Evolutionary conservation across 495 filamentous ascomycete species (phyloP), one percentile per base, ranked within the genome.

Genomic region (Penicillium cinerascens): DNA sequence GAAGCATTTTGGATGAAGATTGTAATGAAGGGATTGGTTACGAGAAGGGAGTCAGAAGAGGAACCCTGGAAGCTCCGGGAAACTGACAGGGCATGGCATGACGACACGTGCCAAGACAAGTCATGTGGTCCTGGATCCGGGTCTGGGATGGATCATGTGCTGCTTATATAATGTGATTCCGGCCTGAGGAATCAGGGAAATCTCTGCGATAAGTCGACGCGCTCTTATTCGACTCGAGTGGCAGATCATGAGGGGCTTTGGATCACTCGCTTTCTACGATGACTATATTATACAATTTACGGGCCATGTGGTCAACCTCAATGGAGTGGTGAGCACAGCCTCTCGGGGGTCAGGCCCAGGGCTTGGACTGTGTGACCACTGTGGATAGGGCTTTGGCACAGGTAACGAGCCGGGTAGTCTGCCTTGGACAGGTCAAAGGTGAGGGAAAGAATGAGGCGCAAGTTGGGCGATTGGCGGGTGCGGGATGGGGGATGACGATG

Each of bases 1-100:
- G 84, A 60, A 86, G 76, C 87, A 91, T 91, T 27, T 45, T 78
- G 64, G 56, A 15, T 22, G 51, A 37, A n/a, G 10, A 38, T 42
- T 42, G n/a, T 37, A 42, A 54, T 51, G 56, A 35, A 57, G 41
- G 49, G 52, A 27, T 38, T 41, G 49, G 27, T 18, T 38, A 43
- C 23, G 6, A 8, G 26, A 33, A 43, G 27, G 41, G 44, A 42
- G n/a, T n/a, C 39, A 25, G 18, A 54, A 38, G 40, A 42, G 38
- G 10, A 23, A 38, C 10, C 21, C 15, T 23, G 47, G 37, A 50
- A 35, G 38, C 38, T 36, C 17, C 13, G 27, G 29, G 38, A 41
- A 23, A 27, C 39, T 43, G 26, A 26, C 38, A 42, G 45, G 8
- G 33, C 22, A 27, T 49, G 13, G 36, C 25, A 64, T 66, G 60